phyloP scores from a whole-genome alignment of 2,329 filamentous ascomycete genomes.

The Ophiostoma ulmi region DNA sequence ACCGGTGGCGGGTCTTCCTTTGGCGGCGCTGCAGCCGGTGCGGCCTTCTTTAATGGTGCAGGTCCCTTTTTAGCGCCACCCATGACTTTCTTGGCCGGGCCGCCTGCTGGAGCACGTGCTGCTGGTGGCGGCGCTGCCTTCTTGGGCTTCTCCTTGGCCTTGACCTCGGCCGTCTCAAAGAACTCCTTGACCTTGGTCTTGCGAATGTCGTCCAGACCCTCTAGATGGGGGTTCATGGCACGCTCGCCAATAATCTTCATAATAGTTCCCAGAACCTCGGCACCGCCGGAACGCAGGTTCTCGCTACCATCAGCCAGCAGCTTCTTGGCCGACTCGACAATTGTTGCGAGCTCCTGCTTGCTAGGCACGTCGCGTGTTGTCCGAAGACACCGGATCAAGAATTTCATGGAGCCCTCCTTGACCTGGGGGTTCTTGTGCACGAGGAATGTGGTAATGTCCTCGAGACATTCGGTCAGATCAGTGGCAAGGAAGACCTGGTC shows the following conservation, averaged over 20 bases:
- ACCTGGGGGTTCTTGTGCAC: constrained; percentile 96
- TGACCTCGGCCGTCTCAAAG: constrained; percentile 74
- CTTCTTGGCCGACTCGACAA: constrained; percentile 87
- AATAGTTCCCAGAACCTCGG: constrained; percentile 84
- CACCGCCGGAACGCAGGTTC: constrained; percentile 77
- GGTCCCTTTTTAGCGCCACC: constrained; percentile 48
- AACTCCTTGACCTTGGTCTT: constrained; percentile 96
- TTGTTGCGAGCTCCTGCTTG: constrained; percentile 74
- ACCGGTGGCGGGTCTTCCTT: constrained; percentile 42
- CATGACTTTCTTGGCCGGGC: constrained; percentile 41
- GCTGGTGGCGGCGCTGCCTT: constrained; percentile 58
- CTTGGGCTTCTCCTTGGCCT: constrained; percentile 89
- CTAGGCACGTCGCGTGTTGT: constrained; percentile 77
- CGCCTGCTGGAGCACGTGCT: constrained; percentile 40
- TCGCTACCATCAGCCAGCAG: constrained; percentile 85
- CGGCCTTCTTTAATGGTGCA: constrained; percentile 43
- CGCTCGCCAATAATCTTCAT: constrained; percentile 99
- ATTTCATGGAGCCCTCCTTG: constrained; percentile 91
- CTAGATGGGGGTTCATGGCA: constrained; percentile 86
- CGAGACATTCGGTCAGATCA: constrained; percentile 75
- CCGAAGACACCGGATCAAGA: constrained; percentile 81
- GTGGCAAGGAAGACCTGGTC: constrained; percentile 65
- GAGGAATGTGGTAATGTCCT: constrained; percentile 79
- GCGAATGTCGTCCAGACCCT: constrained; percentile 89
- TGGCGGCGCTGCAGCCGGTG: constrained; percentile 34